phyloP scores from a whole-genome alignment of 2,329 filamentous ascomycete genomes.

The Tetracladium maxilliforme region DNA sequence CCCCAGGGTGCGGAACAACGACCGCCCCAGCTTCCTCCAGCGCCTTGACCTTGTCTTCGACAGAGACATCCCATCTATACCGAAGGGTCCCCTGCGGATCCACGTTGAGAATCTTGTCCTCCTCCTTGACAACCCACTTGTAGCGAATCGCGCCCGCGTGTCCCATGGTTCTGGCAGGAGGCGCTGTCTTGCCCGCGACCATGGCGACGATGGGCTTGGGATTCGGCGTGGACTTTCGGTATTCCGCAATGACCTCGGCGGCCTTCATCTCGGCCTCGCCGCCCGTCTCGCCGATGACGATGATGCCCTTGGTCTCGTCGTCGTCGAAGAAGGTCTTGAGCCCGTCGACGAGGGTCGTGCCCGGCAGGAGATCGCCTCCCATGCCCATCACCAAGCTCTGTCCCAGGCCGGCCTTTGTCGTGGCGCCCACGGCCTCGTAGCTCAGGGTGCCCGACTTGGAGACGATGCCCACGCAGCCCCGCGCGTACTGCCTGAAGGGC shows the following conservation, averaged over 20 bases:
- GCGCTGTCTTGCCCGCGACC: conserved; percentile 49
- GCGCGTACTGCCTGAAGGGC: conserved; percentile 43
- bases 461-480: conserved; percentile 58
- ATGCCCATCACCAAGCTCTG: conserved; percentile 68
- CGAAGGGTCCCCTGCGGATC: no score
- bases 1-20: conserved; percentile 62
- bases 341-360: conserved; percentile 47
- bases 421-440: conserved; percentile 65
- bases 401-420: conserved; percentile 58
- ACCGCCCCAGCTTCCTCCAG: conserved; percentile 52
- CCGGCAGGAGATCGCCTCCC: conserved; percentile 58
- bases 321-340: conserved; percentile 52
- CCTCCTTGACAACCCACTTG: conserved; percentile 37
- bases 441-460: conserved; percentile 72
- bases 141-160: conserved; percentile 57
- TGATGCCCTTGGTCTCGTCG: conserved; percentile 53
- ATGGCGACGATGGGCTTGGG: conserved; percentile 65
- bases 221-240: conserved; percentile 32
- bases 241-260: conserved; percentile 55
- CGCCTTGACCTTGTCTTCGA: conserved; percentile 48
- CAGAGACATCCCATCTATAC: no score
- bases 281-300: conserved; percentile 59
- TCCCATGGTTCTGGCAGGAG: conserved; percentile 50
- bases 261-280: conserved; percentile 56
- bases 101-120: conserved; percentile 41